Evolutionary conservation across 2,329 filamentous ascomycete genomes (phyloP).

Genomic region (Claviceps sp.): DNA sequence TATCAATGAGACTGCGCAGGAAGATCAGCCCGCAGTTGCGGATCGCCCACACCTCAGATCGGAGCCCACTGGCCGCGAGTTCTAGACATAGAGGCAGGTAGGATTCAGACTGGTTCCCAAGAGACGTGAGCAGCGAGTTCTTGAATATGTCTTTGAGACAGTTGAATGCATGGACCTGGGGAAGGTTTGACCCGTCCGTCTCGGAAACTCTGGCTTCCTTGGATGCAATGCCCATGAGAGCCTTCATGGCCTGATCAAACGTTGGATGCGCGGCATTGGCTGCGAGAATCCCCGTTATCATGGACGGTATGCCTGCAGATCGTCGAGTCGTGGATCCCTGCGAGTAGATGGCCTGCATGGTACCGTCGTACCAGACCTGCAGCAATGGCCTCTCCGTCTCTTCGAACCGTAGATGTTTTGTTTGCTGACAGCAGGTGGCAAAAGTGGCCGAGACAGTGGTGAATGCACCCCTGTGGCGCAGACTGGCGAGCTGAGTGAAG

Average conservation of each 20-base stretch:
- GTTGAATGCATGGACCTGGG: slow-evolving; percentile 91
- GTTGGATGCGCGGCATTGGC: slow-evolving; percentile 46
- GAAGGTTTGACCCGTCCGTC: slow-evolving; percentile 53
- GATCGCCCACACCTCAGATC: slow-evolving; percentile 80
- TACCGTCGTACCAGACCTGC: slow-evolving; percentile 57
- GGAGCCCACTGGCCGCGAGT: slow-evolving; percentile 68
- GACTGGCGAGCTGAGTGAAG: slow-evolving; percentile 67
- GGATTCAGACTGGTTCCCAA: slow-evolving; percentile 58
- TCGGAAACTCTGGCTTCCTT: slow-evolving; percentile 38
- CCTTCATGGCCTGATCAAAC: slow-evolving; percentile 50
- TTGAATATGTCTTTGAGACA: slow-evolving; percentile 87
- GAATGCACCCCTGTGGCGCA: slow-evolving; percentile 86
- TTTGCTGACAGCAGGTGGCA: slow-evolving; percentile 58
- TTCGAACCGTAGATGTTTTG: slow-evolving; percentile 30
- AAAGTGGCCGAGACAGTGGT: slow-evolving; percentile 88
- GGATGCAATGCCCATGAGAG: slow-evolving; percentile 46
- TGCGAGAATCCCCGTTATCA: slow-evolving; percentile 69
- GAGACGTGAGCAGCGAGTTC: slow-evolving; percentile 58
- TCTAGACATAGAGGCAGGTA: slow-evolving; percentile 62
- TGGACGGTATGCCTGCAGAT: slow-evolving; percentile 80
- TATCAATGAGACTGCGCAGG: slow-evolving; percentile 71
- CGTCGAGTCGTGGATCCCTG: slow-evolving; percentile 75
- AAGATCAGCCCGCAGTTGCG: slow-evolving; percentile 87
- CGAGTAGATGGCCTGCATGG: slow-evolving; percentile 55
- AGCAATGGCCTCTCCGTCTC: slow-evolving; percentile 34